phyloP scores from a whole-genome alignment of 371 early-diverging fungal species.

The Zancudomyces culisetae region DNA sequence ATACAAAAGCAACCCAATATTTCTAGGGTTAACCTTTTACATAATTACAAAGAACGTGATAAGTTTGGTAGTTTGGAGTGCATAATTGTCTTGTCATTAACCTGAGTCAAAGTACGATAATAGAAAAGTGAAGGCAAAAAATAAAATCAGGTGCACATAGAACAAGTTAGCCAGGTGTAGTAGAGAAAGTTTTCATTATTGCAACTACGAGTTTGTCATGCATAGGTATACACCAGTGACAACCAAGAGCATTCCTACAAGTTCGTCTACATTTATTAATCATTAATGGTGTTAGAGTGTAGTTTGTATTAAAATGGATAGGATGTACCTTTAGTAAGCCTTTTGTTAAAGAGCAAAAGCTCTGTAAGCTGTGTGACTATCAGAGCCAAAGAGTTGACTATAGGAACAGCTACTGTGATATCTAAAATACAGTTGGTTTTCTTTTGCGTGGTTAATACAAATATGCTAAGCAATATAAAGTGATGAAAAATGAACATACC shows the following conservation, averaged over 20 bases:
- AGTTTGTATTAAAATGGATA: not conserved
- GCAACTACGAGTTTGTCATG: slow-evolving; percentile 24
- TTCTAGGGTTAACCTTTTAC: no score
- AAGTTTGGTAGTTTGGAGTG: no score
- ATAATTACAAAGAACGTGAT: no score
- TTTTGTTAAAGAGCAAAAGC: slow-evolving; percentile 50
- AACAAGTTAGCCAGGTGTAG: no score
- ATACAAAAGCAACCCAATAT: no score
- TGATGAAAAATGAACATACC: slow-evolving; percentile 20
- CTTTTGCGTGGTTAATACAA: not conserved
- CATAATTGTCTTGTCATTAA: no score
- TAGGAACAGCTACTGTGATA: slow-evolving; percentile 80
- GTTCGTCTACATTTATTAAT: slow-evolving; percentile 3
- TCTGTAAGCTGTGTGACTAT: slow-evolving; percentile 68
- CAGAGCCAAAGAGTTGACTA: slow-evolving; percentile 76
- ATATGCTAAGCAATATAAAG: not conserved
- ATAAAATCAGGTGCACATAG: no score
- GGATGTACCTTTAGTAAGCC: slow-evolving; percentile 25
- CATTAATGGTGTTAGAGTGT: not conserved
- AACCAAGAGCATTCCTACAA: slow-evolving; percentile 40
- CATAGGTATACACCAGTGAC: slow-evolving; percentile 45
- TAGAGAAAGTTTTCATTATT: no score
- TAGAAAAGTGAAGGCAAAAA: no score
- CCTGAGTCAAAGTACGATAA: no score
- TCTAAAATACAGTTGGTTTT: slow-evolving; percentile 23